Base-by-base conservation (phyloP, 352 stramenopile genomes). In the Hyaloperonospora brassicae region DNA sequence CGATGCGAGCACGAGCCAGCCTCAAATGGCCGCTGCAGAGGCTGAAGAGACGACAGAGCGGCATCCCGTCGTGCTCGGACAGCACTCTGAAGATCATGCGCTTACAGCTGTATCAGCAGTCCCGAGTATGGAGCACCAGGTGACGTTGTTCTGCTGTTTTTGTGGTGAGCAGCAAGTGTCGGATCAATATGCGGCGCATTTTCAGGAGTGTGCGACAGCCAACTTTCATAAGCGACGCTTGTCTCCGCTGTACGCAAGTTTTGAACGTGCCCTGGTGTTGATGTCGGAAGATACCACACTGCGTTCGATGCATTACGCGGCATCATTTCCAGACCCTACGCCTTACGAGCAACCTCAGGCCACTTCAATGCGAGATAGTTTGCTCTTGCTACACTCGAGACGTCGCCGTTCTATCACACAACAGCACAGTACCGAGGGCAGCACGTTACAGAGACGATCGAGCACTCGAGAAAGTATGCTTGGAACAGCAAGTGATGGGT, bases 111-210 rank as follows among this genome's bases (percentile, higher is more conserved):
- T 17, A 38, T 52, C 54, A 10, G 22, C 48, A 17, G 38, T 57
- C 14, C 52, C 57, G 25, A 64, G 40, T 23, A 74, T 70, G 30
- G 70, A 71, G 39, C 48, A 49, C 10, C 66, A 72, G 45, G 61
- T 59, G 10, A 72, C 61, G 25, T 63, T 93, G 40, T 91, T 80
- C 58, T 93, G 83, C 57, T 84, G 68, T 21, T 91, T 93, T 48
- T 93, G 83, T 47, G 79, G 83, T 13, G 58, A 62, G 12, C 55
- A 72, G 46, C 57, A 82, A 49, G 52, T 57, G 1, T 22, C 57
- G 0, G 53, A 69, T 22, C 70, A 66, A 13, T 63, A 84, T 23
- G 62, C 66, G 12, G 24, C 31, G 4, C 81, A 93, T 53, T 73
- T 85, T 24, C 36, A 55, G 3, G 55, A 74, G 9, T 93, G 84